These are phyloP conservation scores for Baorangia bicolor DNA, from an alignment of 768 basidiomycete species.

Conservation along the genomic window DNA sequence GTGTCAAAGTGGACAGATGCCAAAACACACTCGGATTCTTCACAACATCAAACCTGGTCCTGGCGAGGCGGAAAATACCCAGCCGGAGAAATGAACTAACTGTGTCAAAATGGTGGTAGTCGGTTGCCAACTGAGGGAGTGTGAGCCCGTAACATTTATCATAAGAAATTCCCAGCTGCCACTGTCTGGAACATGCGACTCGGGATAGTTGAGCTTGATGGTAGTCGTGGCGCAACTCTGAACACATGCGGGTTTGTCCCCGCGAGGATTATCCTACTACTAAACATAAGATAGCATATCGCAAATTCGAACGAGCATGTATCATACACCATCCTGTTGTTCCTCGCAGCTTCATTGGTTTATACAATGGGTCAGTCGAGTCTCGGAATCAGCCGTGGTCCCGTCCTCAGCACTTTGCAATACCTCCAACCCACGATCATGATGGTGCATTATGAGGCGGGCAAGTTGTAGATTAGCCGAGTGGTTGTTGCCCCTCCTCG, in stretches of 20 bases:
- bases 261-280: neutral
- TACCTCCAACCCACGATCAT: slow-evolving; percentile 23
- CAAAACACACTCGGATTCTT: slow-evolving; percentile 26
- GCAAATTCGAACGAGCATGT: neutral
- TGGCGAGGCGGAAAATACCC: slow-evolving; percentile 13
- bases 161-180: slow-evolving; percentile 29
- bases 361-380: slow-evolving; percentile 27
- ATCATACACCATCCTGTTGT: neutral
- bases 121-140: slow-evolving; percentile 19
- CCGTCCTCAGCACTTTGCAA: slow-evolving; percentile 24
- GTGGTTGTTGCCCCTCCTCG: slow-evolving; percentile 23
- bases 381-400: slow-evolving; percentile 25
- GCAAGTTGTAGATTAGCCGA: slow-evolving; percentile 26
- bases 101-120: slow-evolving; percentile 20
- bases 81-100: slow-evolving; percentile 22
- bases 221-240: slow-evolving; percentile 7
- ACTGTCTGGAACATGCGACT: neutral
- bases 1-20: slow-evolving; percentile 28
- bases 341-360: slow-evolving; percentile 23
- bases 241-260: neutral
- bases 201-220: slow-evolving; percentile 2
- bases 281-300: neutral
- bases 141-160: slow-evolving; percentile 26
- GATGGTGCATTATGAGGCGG: slow-evolving; percentile 33
- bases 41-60: slow-evolving; percentile 31